Percentiles rank a stretch among this genome's conserved stretches.
Conservation (phyloP, 2,329 filamentous ascomycete genomes). For the Aspergillus sergii region DNA sequence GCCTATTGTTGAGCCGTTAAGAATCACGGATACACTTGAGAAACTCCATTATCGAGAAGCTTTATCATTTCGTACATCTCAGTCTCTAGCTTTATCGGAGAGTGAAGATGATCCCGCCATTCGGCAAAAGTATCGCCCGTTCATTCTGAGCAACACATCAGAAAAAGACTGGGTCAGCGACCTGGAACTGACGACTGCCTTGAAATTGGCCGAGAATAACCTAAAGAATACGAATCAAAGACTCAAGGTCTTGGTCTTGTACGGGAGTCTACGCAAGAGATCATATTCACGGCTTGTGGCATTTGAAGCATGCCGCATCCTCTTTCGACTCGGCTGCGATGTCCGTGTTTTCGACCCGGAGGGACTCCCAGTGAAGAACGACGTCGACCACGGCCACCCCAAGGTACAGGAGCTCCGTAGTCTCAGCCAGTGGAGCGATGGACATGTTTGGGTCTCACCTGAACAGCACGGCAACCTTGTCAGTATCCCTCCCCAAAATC, state of each 20-base stretch:
- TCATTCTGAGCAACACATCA: conserved; percentile 49
- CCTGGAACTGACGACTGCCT: conserved; percentile 58
- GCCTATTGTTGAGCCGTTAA: neutral
- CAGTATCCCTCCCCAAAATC: conserved; percentile 16
- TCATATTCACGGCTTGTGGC: conserved; percentile 65
- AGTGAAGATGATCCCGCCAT: conserved; percentile 51
- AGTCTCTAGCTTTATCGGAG: conserved; percentile 18
- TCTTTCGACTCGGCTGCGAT: conserved; percentile 67
- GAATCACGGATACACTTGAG: neutral
- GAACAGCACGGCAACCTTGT: conserved; percentile 69
- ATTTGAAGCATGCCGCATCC: conserved; percentile 61
- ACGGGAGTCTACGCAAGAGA: conserved; percentile 59
- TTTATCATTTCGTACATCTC: neutral
- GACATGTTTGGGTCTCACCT: conserved; percentile 66
- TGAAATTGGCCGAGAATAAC: conserved; percentile 55
- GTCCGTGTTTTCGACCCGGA: conserved; percentile 64
- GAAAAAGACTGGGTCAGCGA: conserved; percentile 58
- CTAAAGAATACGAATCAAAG: conserved; percentile 43
- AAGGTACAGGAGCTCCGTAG: conserved; percentile 66
- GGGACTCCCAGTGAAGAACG: conserved; percentile 65
- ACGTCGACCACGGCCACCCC: conserved; percentile 57
- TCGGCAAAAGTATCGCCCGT: conserved; percentile 59
- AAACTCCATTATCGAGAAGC: neutral
- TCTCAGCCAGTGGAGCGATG: conserved; percentile 66
- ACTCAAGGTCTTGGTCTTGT: conserved; percentile 62